Evolutionary conservation across 345 rosid genomes (phyloP), one percentile per base, ranked within the genome.

Genomic region (Conringia planisiliqua): DNA sequence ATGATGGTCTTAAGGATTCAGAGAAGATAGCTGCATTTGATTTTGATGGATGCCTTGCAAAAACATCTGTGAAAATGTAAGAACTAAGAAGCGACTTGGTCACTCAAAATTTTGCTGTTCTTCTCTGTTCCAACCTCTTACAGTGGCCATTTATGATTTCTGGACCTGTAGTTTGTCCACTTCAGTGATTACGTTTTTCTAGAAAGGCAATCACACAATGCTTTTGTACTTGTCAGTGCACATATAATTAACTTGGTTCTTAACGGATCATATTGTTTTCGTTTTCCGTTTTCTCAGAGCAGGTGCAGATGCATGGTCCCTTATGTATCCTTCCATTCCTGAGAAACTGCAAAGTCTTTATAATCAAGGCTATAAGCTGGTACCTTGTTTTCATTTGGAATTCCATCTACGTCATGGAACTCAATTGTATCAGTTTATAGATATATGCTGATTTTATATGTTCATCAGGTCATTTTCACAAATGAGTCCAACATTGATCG

Each of bases 401-500:
- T 26, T 42, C 44, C 58, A 3, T 52, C 44, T 4, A 39, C n/a
- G 6, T 22, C n/a, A 17, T 59, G 81, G 6, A 3, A 47, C 63
- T 56, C 32, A 3, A 32, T 20, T 11, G 46, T 14, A 20, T 55
- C 30, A 36, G 0, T 18, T 32, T 57, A 46, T 47, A 58, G 8
- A 33, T 18, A 24, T 42, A 35, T 24, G 58, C 66, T 70, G 40
- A 73, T 43, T 43, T 62, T 73, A 67, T 63, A 58, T 50, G 68
- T 8, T 50, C 9, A 30, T 2, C 68, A 94, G 97, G 97, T 94
- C 70, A 90, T 94, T 83, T 94, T 94, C 85, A 86, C 97, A 14
- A 94, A 94, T 79, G 99, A 94, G 76, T 89, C 97, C 66, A 94
- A 92, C 85, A 94, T 94, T 71, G 97, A 94, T 38, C 93, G 97